Evolutionary conservation across 495 filamentous ascomycete species (phyloP), one percentile per base, ranked within the genome.

Genomic region (Evernia prunastri): DNA sequence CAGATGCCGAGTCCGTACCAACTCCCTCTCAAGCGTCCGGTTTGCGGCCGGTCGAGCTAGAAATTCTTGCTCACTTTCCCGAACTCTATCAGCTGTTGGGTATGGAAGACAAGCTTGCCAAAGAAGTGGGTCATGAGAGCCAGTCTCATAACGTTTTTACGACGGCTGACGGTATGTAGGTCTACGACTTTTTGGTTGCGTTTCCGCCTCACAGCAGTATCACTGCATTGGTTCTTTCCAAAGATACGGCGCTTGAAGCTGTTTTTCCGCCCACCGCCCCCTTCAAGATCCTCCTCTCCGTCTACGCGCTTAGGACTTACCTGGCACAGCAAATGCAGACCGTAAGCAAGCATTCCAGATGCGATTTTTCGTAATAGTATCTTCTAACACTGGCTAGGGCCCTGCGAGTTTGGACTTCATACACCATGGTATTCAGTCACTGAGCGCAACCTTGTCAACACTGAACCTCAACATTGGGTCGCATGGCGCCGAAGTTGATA

Each of bases 1-100:
- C 75, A 31, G 77, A 79, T 66, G 72, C 73, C 17, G 70, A 77
- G 31, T 74, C 76, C 33, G 56, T 70, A 18, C 56, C 71, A 10
- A 63, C 67, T 56, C 56, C 64, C 37, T 72, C 68, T 45, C 74
- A 70, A 54, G 65, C 69, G 7, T 75, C 72, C 33, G 74, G 73
- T 35, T 63, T 82, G 31, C 79, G 76, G 35, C 75, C 78, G 17
- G 79, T 92, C 11, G 89, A 96, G 66, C 77, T 79, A 18, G 89
- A 92, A 65, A 86, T 97, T 27, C 74, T 96, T 61, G 84, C 87
- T 62, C 90, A 96, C 73, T 96, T 96, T 71, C 84, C 91, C 60
- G 86, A 92, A 61, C 75, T 98, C 12, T 96, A 93, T 79, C 82
- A 84, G 23, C 86, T 93, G 68, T 81, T 98, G 43, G 83, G 84